These are phyloP conservation scores for Pisolithus thermaeus DNA, from an alignment of 1,284 basidiomycete genomes.

Conservation along the genomic window DNA sequence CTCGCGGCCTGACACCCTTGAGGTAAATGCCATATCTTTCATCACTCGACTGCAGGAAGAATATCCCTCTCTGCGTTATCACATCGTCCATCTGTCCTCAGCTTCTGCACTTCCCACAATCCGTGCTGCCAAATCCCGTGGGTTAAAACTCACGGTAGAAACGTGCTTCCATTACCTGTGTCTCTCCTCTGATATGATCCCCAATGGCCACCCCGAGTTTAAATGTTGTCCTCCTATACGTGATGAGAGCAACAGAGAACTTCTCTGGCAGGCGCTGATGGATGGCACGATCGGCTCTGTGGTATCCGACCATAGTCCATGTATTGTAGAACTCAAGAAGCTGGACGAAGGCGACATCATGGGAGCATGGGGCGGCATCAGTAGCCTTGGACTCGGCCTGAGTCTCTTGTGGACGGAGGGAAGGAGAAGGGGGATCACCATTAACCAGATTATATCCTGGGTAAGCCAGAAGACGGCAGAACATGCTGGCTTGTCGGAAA, in stretches of 20 bases:
- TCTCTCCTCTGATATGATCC: slow-evolving; percentile 59
- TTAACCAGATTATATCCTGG: slow-evolving; percentile 71
- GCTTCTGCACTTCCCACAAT: slow-evolving; percentile 74
- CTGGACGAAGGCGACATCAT: slow-evolving; percentile 78
- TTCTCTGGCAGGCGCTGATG: slow-evolving; percentile 73
- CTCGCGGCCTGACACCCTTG: slow-evolving; percentile 76
- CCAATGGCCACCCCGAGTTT: slow-evolving; percentile 71
- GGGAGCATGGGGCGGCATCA: slow-evolving; percentile 90
- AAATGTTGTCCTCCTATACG: slow-evolving; percentile 97
- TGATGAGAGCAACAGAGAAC: slow-evolving; percentile 61
- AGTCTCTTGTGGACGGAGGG: slow-evolving; percentile 84
- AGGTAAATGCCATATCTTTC: slow-evolving; percentile 72
- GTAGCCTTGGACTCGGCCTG: slow-evolving; percentile 81
- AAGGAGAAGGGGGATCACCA: slow-evolving; percentile 45
- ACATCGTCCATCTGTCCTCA: slow-evolving; percentile 91
- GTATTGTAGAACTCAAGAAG: slow-evolving; percentile 75
- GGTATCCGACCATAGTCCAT: slow-evolving; percentile 93
- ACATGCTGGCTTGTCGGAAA: slow-evolving; percentile 64
- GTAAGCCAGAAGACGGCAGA: slow-evolving; percentile 64
- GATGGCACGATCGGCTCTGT: slow-evolving; percentile 84
- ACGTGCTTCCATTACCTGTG: slow-evolving; percentile 94
- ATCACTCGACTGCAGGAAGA: slow-evolving; percentile 58
- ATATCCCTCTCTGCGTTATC: slow-evolving; percentile 71
- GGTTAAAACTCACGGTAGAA: slow-evolving; percentile 77
- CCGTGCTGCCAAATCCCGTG: slow-evolving; percentile 56